A percentile compares a stretch with the other conserved stretches of the same genome.
phyloP scores from a whole-genome alignment of 306 rosid genomes.

The Lotus japonicus region DNA sequence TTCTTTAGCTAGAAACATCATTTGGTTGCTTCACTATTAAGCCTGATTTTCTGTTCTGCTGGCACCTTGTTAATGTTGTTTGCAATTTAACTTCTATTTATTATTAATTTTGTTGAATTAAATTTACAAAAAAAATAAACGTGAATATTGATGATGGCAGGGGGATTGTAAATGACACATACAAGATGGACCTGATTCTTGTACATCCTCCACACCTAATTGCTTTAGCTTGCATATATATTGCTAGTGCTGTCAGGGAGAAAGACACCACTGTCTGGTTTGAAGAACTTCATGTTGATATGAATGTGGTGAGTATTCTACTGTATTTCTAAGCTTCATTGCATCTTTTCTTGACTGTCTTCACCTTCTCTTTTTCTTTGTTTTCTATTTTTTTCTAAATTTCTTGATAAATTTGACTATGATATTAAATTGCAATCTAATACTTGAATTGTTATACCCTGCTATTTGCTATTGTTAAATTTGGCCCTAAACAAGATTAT shows the following conservation, averaged over 20 bases:
- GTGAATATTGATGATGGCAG: slow-evolving; percentile 32
- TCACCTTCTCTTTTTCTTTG: background rate
- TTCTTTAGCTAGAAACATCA: background rate
- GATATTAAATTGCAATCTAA: background rate
- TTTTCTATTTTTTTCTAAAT: background rate
- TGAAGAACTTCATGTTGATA: slow-evolving; percentile 91
- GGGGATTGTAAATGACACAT: slow-evolving; percentile 90
- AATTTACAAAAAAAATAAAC: background rate
- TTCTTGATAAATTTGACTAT: background rate
- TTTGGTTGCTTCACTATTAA: background rate
- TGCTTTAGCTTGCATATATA: slow-evolving; percentile 89
- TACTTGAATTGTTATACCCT: background rate
- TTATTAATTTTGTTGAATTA: background rate
- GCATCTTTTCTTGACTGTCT: background rate
- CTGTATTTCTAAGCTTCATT: slow-evolving; percentile 8
- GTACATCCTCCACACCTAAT: slow-evolving; percentile 92
- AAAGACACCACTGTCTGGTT: slow-evolving; percentile 90
- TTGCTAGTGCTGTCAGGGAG: slow-evolving; percentile 73
- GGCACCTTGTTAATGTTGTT: slow-evolving; percentile 1
- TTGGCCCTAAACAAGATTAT: background rate
- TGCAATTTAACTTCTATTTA: background rate
- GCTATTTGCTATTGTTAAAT: background rate
- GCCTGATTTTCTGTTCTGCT: background rate
- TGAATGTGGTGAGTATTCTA: slow-evolving; percentile 72
- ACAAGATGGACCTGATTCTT: slow-evolving; percentile 94